These are phyloP conservation scores for Mortierella claussenii DNA, from an alignment of 192 early-diverging fungal genomes.

Conservation along the genomic window DNA sequence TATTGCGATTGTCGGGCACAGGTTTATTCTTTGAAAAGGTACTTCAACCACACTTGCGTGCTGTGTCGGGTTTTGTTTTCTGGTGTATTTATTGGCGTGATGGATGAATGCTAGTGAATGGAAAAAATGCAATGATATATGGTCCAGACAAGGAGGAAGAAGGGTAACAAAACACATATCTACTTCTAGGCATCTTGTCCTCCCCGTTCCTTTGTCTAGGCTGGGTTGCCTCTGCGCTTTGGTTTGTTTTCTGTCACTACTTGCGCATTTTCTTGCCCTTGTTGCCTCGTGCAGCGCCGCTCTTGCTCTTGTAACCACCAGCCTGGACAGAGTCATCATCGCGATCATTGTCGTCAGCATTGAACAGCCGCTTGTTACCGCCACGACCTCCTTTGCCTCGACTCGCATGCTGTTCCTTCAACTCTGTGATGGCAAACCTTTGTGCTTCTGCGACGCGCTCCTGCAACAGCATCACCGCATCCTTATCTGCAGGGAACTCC, in stretches of 20 bases:
- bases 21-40: too few relatives aligned
- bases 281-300: conserved; percentile 45
- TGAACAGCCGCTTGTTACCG: conserved; percentile 46
- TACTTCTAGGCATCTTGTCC: too few relatives aligned
- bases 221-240: too few relatives aligned
- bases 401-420: conserved; percentile 77
- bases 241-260: background rate
- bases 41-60: too few relatives aligned
- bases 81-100: too few relatives aligned
- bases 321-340: conserved; percentile 54
- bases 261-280: conserved; percentile 53
- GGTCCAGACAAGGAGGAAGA: too few relatives aligned
- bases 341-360: conserved; percentile 42
- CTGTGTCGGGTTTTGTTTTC: too few relatives aligned
- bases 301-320: conserved; percentile 45
- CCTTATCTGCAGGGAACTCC: conserved; percentile 84
- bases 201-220: too few relatives aligned
- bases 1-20: too few relatives aligned
- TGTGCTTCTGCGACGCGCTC: conserved; percentile 94
- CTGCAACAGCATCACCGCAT: conserved; percentile 88
- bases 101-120: too few relatives aligned
- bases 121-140: too few relatives aligned
- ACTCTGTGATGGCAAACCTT: conserved; percentile 85
- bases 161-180: too few relatives aligned
- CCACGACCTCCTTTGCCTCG: conserved; percentile 50